Conservation (phyloP, 352 stramenopile species). For the Phytopythium vexans region DNA sequence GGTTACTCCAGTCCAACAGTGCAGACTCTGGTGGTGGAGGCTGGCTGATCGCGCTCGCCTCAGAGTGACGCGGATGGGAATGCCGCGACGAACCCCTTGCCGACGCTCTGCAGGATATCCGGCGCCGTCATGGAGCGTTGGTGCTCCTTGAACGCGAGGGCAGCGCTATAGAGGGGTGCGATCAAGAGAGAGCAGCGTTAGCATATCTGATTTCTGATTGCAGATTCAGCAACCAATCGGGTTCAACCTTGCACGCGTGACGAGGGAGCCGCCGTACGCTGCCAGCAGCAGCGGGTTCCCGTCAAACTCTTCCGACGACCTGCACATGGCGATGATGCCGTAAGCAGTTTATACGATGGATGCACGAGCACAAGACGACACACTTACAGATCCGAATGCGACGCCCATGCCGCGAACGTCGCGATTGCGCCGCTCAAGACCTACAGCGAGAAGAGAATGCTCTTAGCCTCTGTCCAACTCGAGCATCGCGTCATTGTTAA, state of each 20-base stretch:
- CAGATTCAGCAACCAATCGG: neutral
- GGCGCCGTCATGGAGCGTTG: conserved; percentile 81
- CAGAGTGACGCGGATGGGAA: conserved; percentile 34
- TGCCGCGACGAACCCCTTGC: conserved; percentile 50
- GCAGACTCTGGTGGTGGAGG: too few species aligned
- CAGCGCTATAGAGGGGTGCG: conserved; percentile 20
- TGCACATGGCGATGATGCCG: conserved; percentile 1
- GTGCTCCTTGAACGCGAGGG: conserved; percentile 66
- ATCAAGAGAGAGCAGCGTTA: neutral
- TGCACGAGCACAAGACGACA: neutral
- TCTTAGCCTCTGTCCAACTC: neutral
- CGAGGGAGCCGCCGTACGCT: conserved; percentile 69
- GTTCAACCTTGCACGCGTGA: conserved; percentile 70
- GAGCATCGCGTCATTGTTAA: neutral
- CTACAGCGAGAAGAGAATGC: conserved; percentile 17
- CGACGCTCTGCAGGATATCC: conserved; percentile 69
- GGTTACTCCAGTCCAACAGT: too few species aligned
- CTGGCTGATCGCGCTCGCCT: neutral
- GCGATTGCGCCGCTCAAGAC: conserved; percentile 79
- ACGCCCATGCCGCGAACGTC: conserved; percentile 76
- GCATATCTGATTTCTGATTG: neutral
- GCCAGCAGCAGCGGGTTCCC: conserved; percentile 65
- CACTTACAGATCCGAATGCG: conserved; percentile 37
- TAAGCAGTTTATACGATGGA: neutral
- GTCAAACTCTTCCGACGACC: conserved; percentile 18